Base-by-base conservation (phyloP, 1,284 basidiomycete genomes). In the Papiliotrema flavescens region DNA sequence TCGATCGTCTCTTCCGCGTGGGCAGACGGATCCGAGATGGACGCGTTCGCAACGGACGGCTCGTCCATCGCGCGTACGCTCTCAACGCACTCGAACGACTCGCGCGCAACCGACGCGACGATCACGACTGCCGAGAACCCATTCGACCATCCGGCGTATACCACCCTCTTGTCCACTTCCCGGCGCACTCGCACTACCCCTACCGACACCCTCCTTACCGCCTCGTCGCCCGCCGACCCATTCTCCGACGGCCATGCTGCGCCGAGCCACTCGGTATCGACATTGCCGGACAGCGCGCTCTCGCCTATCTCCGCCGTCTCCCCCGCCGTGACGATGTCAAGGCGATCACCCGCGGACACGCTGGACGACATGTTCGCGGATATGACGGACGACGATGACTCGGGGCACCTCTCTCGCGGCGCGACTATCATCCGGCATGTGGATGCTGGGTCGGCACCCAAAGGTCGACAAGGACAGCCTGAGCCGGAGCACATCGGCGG, bases 111-210 rank as follows among this genome's bases (percentile, higher is more conserved):
- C n/a, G 34, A 52, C 22, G 39, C 34, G 19, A 44, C 32, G 22
- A 32, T 40, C 22, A 48, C 35, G 8, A 13, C 20, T 2, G 13
- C 36, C 20, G 52, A 48, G 19, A 53, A 53, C 32, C 52, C 52
- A 35, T 53, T 53, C 45, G 39, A 53, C 26, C 52, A 53, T 34
- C 52, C 52, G 13, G 52, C 52, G 20, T 53, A 53, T 20, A 53
- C 52, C 39, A 11, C 37, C 26, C 24, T 42, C n/a, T 6, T 23
- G 32, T 8, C 20, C 7, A 14, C 34, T 28, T 23, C 28, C 14
- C 40, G 49, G 2, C 48, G 34, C 7, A 9, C 34, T 3, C 8
- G 20, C 15, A 3, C 37, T 11, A 41, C 23, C 3, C n/a, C 45
- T 3, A 49, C 36, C 14, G 42, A 8, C 22, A 17, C 19, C 19